These are phyloP conservation scores for Rhynchosporium agropyri DNA, from an alignment of 2,329 filamentous ascomycete genomes.

Conservation along the genomic window DNA sequence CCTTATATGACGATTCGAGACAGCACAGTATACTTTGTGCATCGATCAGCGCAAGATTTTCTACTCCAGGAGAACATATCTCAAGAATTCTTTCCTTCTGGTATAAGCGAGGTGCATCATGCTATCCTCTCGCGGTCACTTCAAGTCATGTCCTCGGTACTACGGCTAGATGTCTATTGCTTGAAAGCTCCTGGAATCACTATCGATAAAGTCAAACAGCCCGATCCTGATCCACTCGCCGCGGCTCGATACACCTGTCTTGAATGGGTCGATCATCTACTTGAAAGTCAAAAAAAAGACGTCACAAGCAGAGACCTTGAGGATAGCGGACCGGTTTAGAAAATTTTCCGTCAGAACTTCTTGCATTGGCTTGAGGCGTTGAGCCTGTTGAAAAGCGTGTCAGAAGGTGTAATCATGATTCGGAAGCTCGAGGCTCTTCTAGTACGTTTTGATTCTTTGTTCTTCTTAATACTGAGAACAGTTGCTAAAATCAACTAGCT, in stretches of 20 bases:
- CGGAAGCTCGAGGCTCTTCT: conserved; percentile 30
- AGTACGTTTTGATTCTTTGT: conserved; percentile 28
- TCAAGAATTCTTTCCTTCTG: conserved; percentile 41
- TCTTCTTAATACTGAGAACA: conserved; percentile 36
- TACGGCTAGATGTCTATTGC: conserved; percentile 45
- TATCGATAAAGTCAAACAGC: conserved; percentile 34
- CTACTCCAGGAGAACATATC: conserved; percentile 31
- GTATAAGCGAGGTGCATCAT: conserved; percentile 38
- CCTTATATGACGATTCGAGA: conserved; percentile 41
- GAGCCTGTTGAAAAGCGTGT: conserved; percentile 32
- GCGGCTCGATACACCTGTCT: conserved; percentile 38
- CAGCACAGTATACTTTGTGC: conserved; percentile 37
- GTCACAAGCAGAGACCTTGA: conserved; percentile 19
- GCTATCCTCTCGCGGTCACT: conserved; percentile 45
- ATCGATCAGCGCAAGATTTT: conserved; percentile 43
- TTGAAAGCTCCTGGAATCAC: conserved; percentile 35
- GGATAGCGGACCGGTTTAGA: conserved; percentile 17
- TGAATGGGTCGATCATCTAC: conserved; percentile 44
- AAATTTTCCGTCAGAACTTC: conserved; percentile 21
- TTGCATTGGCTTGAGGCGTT: conserved; percentile 30
- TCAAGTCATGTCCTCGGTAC: conserved; percentile 35
- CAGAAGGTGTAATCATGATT: conserved; percentile 31
- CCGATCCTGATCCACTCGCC: conserved; percentile 38
- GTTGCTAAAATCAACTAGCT: conserved; percentile 15
- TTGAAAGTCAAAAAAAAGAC: conserved; percentile 29